Percentiles rank a stretch among this genome's conserved stretches.
Conservation (phyloP, 306 rosid species). For the Cicer yamashitae region DNA sequence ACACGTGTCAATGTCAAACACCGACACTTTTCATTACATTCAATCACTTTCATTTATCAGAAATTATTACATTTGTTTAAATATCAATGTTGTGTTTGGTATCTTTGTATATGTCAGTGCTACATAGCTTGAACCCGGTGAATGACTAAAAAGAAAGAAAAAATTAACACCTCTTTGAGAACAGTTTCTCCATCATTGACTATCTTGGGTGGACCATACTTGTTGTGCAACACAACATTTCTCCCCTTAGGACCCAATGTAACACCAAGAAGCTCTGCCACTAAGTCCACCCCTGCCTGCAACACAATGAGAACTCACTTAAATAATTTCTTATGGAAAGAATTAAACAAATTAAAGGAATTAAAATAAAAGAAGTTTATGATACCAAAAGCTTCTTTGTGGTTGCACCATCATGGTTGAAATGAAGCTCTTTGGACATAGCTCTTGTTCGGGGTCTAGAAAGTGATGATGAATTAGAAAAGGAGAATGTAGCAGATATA, state of each 20-base stretch:
- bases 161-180: slow-evolving; percentile 70
- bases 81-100: too few species aligned
- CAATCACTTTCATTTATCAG: too few species aligned
- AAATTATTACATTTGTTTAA: too few species aligned
- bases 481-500: slow-evolving; percentile 45
- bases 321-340: slow-evolving; percentile 9
- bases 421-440: slow-evolving; percentile 72
- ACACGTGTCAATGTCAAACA: too few species aligned
- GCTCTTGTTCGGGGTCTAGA: slow-evolving; percentile 58
- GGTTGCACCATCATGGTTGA: slow-evolving; percentile 74
- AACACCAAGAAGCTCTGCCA: slow-evolving; percentile 87
- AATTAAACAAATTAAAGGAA: slow-evolving; percentile 25
- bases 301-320: slow-evolving; percentile 36
- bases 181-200: slow-evolving; percentile 96
- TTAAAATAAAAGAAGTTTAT: slow-evolving; percentile 12
- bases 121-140: background rate
- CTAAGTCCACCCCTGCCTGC: slow-evolving; percentile 86
- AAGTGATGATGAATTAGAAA: slow-evolving; percentile 55
- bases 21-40: too few species aligned
- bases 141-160: background rate
- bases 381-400: slow-evolving; percentile 80
- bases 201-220: slow-evolving; percentile 93
- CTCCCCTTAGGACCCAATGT: slow-evolving; percentile 96
- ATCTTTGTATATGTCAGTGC: too few species aligned
- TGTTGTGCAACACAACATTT: slow-evolving; percentile 85